Evolutionary conservation across 495 filamentous ascomycete genomes (phyloP).

Genomic region (Halenospora varia): DNA sequence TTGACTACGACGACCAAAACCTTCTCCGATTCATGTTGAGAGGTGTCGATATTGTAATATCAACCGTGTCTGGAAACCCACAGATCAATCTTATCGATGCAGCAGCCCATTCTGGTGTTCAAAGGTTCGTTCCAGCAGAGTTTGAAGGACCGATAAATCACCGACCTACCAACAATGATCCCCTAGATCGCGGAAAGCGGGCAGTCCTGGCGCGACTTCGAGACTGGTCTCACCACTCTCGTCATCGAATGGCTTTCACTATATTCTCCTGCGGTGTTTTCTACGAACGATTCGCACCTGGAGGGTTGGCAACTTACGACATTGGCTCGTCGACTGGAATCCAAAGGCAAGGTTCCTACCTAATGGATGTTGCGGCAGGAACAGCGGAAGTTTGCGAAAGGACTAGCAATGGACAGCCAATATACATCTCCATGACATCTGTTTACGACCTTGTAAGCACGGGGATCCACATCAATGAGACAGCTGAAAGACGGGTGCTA

Average conservation of each 20-base stretch:
- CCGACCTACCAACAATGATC: constrained; percentile 31
- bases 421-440: constrained; percentile 60
- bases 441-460: constrained; percentile 66
- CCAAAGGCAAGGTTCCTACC: constrained; percentile 54
- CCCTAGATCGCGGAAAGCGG: constrained; percentile 51
- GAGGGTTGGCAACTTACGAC: constrained; percentile 49
- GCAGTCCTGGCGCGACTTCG: constrained; percentile 52
- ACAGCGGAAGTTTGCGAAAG: constrained; percentile 54
- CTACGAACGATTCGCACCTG: constrained; percentile 68
- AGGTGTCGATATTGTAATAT: constrained; percentile 72
- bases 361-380: constrained; percentile 55
- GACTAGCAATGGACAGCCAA: constrained; percentile 41
- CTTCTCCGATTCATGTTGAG: constrained; percentile 58
- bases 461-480: no score
- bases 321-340: constrained; percentile 48
- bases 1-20: constrained; percentile 55
- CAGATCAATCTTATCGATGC: constrained; percentile 73
- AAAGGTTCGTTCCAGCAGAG: constrained; percentile 69
- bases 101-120: constrained; percentile 57
- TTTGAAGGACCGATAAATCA: constrained; percentile 58
- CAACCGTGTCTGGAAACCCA: constrained; percentile 59
- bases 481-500: no score
- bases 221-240: constrained; percentile 38
- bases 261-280: constrained; percentile 72
- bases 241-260: constrained; percentile 54